Evolutionary conservation across 176 grass and related monocot species (phyloP).

Genomic region (Oryza punctata): DNA sequence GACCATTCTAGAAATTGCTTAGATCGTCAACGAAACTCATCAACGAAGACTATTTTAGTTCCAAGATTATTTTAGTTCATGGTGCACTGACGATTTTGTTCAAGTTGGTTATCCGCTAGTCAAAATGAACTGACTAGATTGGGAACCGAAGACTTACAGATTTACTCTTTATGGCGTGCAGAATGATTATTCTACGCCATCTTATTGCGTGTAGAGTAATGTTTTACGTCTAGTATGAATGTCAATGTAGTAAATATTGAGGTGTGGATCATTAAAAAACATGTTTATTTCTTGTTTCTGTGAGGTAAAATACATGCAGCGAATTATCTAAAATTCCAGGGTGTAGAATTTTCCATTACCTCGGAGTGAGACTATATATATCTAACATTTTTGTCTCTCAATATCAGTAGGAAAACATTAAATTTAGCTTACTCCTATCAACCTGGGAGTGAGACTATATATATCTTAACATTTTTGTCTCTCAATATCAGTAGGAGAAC

Average conservation of each 20-base stretch:
- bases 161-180: neutral
- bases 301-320: neutral
- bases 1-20: too few species aligned
- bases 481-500: neutral
- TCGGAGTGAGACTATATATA: neutral
- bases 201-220: too few species aligned
- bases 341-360: neutral
- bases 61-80: neutral
- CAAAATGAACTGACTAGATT: constrained; percentile 15
- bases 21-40: neutral
- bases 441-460: too few species aligned
- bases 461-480: neutral
- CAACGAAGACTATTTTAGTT: too few species aligned
- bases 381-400: neutral
- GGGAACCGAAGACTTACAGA: neutral
- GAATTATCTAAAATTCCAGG: neutral
- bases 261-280: neutral
- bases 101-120: constrained; percentile 2
- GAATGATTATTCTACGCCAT: neutral
- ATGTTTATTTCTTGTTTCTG: neutral
- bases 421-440: too few species aligned
- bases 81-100: neutral
- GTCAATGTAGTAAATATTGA: neutral
- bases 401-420: neutral
- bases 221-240: too few species aligned